Evolutionary conservation across 2,329 filamentous ascomycete species (phyloP).

Genomic region (Exophiala phaeomuriformis): DNA sequence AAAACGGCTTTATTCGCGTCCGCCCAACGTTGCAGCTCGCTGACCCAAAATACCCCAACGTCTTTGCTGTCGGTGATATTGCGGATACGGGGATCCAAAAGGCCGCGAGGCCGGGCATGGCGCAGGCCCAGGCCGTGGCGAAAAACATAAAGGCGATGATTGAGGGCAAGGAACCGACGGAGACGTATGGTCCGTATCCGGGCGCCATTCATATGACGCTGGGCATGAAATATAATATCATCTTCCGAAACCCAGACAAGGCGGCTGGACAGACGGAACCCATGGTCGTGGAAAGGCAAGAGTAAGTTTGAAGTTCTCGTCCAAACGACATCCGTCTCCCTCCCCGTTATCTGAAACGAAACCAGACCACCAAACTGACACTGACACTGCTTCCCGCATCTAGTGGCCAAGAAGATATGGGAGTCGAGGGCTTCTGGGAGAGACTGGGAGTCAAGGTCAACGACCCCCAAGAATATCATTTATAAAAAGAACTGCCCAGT

Average conservation of each 20-base stretch:
- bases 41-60: constrained; percentile 40
- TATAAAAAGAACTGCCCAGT: constrained; percentile 21
- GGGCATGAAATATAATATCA: constrained; percentile 39
- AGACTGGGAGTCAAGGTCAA: constrained; percentile 30
- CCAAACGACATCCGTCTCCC: background rate
- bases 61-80: constrained; percentile 60
- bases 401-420: constrained; percentile 35
- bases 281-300: constrained; percentile 29
- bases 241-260: constrained; percentile 34
- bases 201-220: constrained; percentile 49
- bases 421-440: constrained; percentile 34
- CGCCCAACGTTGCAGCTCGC: constrained; percentile 51
- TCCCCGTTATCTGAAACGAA: background rate
- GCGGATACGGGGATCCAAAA: constrained; percentile 44
- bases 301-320: constrained; percentile 28
- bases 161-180: constrained; percentile 34
- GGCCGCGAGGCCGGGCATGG: constrained; percentile 49
- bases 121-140: constrained; percentile 47
- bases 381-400: background rate
- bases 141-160: constrained; percentile 49
- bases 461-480: constrained; percentile 31
- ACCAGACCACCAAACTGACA: constrained; percentile 15
- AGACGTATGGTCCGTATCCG: constrained; percentile 41
- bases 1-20: constrained; percentile 47
- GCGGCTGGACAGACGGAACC: constrained; percentile 30